Evolutionary conservation across 2,329 filamentous ascomycete genomes (phyloP), one percentile per base, ranked within the genome.

Genomic region (Samsoniella hepiali): DNA sequence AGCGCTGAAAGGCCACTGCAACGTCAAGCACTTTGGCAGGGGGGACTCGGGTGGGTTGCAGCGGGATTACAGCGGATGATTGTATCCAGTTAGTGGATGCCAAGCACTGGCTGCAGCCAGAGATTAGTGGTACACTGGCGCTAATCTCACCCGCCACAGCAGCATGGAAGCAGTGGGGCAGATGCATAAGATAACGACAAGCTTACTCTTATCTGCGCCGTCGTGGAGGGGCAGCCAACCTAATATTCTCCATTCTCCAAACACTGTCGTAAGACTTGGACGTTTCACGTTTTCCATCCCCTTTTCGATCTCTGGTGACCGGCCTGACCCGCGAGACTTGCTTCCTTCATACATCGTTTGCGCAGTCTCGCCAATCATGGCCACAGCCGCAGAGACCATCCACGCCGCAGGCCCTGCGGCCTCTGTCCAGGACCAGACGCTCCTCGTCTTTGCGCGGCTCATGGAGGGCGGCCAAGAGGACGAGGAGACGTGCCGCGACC

Each of bases 391-490:
- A 59, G 73, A 75, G 65, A 71, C 71, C 32, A 64, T 72, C 15
- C 72, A 72, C 68, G 66, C 65, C 56, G 69, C 72, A 44, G 68
- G 67, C 42, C 70, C 72, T 50, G 70, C 73, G 44, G 72, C 71
- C 44, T 75, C 75, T 69, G 56, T 84, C 77, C 77, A 84, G 69
- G 88, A 91, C 71, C 81, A 89, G 71, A 89, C 90, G 63, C 85
- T 89, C 71, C 85, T 96, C 63, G 88, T 94, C 68, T 86, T 97
- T 68, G 93, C 93, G 31, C 90, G 91, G 71, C 81, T 97, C 69
- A 96, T 97, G 88, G 91, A 96, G 73, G 92, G 91, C 51, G 93
- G 92, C 60, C 87, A 93, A 70, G 91, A 97, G 69, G 91, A 91
- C 72, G 85, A 87, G 63, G 88, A 91, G 68, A 89, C 85, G 13